Conservation (phyloP, 2,329 filamentous ascomycete genomes). For the Aaosphaeria pasadenensis region DNA sequence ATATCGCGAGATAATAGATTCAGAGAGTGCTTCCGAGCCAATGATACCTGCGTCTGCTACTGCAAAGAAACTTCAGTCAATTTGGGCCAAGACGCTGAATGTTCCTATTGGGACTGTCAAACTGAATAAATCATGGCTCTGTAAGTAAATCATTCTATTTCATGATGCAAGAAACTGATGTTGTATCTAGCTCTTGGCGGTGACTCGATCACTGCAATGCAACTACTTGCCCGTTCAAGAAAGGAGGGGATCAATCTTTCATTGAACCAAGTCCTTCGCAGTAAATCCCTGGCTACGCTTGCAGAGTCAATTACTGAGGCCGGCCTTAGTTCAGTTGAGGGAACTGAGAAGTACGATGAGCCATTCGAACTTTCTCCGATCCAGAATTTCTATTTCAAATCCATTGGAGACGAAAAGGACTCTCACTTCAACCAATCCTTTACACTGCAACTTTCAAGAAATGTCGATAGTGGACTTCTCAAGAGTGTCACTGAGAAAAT, state of each 20-base stretch:
- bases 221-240: constrained; percentile 26
- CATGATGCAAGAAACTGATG: constrained; percentile 4
- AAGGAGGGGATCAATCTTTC: constrained; percentile 29
- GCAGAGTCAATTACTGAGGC: constrained; percentile 15
- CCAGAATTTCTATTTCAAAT: constrained; percentile 44
- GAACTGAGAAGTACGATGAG: constrained; percentile 19
- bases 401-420: constrained; percentile 24
- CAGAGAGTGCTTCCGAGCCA: constrained; percentile 25
- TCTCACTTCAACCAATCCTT: constrained; percentile 48
- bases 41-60: constrained; percentile 10
- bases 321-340: constrained; percentile 3
- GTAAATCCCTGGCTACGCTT: constrained; percentile 28
- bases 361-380: constrained; percentile 45
- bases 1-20: constrained; percentile 40
- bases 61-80: constrained; percentile 18
- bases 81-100: constrained; percentile 46
- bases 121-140: constrained; percentile 25
- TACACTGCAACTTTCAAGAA: constrained; percentile 33
- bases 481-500: constrained; percentile 21
- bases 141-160: constrained; percentile 13
- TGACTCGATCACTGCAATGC: constrained; percentile 33
- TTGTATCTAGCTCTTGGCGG: constrained; percentile 22
- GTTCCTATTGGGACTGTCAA: constrained; percentile 25
- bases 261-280: constrained; percentile 29
- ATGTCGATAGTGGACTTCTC: constrained; percentile 16